Conservation (phyloP, 2,329 filamentous ascomycete genomes). For the Westerdykella aurantiaca region DNA sequence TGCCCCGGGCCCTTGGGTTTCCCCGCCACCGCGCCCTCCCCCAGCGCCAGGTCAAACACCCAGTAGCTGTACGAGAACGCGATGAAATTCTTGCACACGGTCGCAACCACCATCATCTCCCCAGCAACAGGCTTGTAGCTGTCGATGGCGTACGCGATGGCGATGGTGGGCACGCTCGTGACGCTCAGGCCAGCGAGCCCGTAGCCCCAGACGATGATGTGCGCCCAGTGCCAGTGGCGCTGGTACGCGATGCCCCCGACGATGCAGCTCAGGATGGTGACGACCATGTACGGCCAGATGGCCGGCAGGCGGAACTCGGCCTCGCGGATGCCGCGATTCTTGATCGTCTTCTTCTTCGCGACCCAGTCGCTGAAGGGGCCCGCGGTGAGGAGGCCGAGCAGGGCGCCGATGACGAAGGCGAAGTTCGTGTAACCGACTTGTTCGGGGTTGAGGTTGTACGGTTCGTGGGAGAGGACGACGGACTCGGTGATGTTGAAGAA, state of each 20-base stretch:
- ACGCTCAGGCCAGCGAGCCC: constrained; percentile 39
- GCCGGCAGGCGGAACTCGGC: constrained; percentile 52
- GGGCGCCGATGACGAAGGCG: constrained; percentile 44
- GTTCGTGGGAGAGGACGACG: constrained; percentile 41
- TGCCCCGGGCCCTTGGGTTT: constrained; percentile 1
- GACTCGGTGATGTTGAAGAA: constrained; percentile 50
- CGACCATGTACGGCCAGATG: constrained; percentile 44
- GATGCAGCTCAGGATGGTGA: constrained; percentile 45
- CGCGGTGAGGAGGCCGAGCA: constrained; percentile 51
- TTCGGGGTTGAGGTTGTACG: constrained; percentile 42
- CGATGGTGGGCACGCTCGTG: constrained; percentile 41
- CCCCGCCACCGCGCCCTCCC: constrained; percentile 12
- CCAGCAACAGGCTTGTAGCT: constrained; percentile 45
- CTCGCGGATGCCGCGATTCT: constrained; percentile 52
- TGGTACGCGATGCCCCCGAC: constrained; percentile 48
- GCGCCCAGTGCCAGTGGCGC: constrained; percentile 45
- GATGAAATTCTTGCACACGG: constrained; percentile 43
- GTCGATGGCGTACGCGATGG: constrained; percentile 43
- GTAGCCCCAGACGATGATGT: constrained; percentile 48
- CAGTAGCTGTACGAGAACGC: constrained; percentile 41
- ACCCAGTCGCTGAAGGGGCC: constrained; percentile 55
- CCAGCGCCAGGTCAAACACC: constrained; percentile 36
- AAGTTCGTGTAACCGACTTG: constrained; percentile 48
- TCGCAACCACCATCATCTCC: constrained; percentile 43
- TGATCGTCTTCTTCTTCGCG: constrained; percentile 47